Evolutionary conservation across 2,329 filamentous ascomycete species (phyloP).

Genomic region (Fusarium circinatum): DNA sequence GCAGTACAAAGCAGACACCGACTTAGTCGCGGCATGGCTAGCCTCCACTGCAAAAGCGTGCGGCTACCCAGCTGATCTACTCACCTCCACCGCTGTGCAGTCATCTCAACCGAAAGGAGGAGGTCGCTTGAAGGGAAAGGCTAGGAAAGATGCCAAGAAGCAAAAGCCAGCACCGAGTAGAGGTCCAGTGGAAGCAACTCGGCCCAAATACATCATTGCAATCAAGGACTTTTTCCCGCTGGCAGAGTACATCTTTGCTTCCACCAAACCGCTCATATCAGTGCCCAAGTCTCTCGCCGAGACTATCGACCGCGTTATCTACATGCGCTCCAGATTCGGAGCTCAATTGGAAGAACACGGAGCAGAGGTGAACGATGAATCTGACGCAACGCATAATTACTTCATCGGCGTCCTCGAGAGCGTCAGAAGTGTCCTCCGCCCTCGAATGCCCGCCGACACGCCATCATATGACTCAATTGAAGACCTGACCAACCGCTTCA

Average conservation of each 20-base stretch:
- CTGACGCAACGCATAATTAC: background rate
- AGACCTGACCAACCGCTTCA: background rate
- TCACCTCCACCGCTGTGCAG: background rate
- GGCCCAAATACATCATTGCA: constrained; percentile 46
- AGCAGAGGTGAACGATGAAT: background rate
- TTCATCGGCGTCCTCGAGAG: constrained; percentile 43
- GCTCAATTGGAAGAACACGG: background rate
- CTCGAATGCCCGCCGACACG: constrained; percentile 36
- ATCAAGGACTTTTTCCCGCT: background rate
- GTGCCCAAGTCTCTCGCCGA: background rate
- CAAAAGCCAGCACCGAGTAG: background rate
- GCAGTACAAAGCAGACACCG: background rate
- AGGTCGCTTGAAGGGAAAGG: constrained; percentile 45
- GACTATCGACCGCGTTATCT: background rate
- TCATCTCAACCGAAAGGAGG: background rate
- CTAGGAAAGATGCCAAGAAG: constrained; percentile 29
- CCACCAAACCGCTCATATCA: background rate
- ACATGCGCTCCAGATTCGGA: background rate
- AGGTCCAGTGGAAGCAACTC: background rate
- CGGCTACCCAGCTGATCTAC: constrained; percentile 36
- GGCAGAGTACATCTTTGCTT: background rate
- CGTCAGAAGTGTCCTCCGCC: constrained; percentile 48
- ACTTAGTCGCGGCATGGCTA: background rate
- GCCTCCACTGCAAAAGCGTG: background rate
- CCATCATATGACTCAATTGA: background rate